These are phyloP conservation scores for Pseudocercospora fuligena DNA, from an alignment of 2,329 filamentous ascomycete species.

Conservation along the genomic window DNA sequence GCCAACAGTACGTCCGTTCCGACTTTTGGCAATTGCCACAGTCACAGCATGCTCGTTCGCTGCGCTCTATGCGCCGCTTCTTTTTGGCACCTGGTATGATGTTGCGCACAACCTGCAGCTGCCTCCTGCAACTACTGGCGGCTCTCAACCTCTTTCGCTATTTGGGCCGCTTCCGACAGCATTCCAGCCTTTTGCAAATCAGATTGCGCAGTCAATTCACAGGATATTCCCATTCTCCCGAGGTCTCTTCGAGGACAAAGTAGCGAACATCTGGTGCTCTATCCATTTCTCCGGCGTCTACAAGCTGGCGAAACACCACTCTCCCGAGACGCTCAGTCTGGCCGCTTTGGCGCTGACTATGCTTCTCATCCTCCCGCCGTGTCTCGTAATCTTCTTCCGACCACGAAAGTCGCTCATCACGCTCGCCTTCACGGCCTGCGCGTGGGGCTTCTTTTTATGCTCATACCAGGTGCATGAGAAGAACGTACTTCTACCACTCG, in stretches of 20 bases:
- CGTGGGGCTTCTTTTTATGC: slow-evolving; percentile 97
- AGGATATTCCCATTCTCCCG: slow-evolving; percentile 92
- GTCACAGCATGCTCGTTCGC: slow-evolving; percentile 74
- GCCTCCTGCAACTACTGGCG: slow-evolving; percentile 51
- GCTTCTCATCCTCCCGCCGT: slow-evolving; percentile 75
- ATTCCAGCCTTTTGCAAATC: slow-evolving; percentile 75
- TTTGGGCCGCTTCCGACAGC: slow-evolving; percentile 61
- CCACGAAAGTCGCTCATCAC: slow-evolving; percentile 78
- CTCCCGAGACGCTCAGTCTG: slow-evolving; percentile 69
- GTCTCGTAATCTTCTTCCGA: slow-evolving; percentile 74
- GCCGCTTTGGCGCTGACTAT: slow-evolving; percentile 76
- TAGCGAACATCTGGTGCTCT: slow-evolving; percentile 98
- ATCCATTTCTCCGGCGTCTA: slow-evolving; percentile 75
- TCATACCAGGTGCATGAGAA: slow-evolving; percentile 99
- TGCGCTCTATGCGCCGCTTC: slow-evolving; percentile 73
- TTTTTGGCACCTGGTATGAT: slow-evolving; percentile 73
- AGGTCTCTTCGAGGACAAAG: slow-evolving; percentile 96
- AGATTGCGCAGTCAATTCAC: slow-evolving; percentile 80
- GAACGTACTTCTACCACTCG: slow-evolving; percentile 85
- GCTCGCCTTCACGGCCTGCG: slow-evolving; percentile 77
- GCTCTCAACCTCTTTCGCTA: slow-evolving; percentile 65
- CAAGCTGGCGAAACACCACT: slow-evolving; percentile 78
- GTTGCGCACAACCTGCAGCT: slow-evolving; percentile 63
- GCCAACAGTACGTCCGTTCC: slow-evolving; percentile 67
- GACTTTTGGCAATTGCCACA: slow-evolving; percentile 74